A percentile compares a stretch with the other conserved stretches of the same genome.
phyloP scores from a whole-genome alignment of 805 yeast genomes.

The Nakazawaea siamensis region DNA sequence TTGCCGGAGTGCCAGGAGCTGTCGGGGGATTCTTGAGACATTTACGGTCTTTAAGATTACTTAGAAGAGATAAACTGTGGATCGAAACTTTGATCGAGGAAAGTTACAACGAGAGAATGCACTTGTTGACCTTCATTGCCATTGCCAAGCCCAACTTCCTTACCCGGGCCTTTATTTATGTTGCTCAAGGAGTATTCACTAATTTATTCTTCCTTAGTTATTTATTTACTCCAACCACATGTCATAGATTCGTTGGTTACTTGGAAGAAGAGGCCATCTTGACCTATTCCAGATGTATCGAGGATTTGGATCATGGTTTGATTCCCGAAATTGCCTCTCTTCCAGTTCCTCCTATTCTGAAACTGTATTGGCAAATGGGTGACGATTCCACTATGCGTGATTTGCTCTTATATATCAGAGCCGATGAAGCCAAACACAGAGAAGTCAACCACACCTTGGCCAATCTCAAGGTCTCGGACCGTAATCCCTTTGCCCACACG shows the following conservation, averaged over 20 bases:
- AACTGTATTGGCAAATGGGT: conserved; percentile 53
- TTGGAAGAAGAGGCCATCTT: conserved; percentile 70
- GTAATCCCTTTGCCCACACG: conserved; percentile 60
- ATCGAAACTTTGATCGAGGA: conserved; percentile 66
- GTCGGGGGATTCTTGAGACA: conserved; percentile 69
- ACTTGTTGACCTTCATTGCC: conserved; percentile 58
- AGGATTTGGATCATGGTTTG: conserved; percentile 41
- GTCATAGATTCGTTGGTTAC: conserved; percentile 74
- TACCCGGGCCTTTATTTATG: conserved; percentile 42
- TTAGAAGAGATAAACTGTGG: conserved; percentile 67
- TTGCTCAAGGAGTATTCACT: conserved; percentile 67
- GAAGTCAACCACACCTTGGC: conserved; percentile 77
- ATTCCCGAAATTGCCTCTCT: conserved; percentile 38
- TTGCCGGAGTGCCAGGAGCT: conserved; percentile 79
- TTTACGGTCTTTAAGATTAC: conserved; percentile 50
- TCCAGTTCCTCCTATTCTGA: conserved; percentile 51
- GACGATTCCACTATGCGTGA: conserved; percentile 48
- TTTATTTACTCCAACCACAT: conserved; percentile 49
- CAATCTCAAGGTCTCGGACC: conserved; percentile 42
- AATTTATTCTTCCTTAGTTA: conserved; percentile 56
- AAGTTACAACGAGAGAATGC: conserved; percentile 76
- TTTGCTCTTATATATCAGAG: conserved; percentile 53
- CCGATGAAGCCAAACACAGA: conserved; percentile 74
- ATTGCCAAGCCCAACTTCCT: conserved; percentile 55
- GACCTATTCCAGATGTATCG: conserved; percentile 55